Conservation (phyloP, 1,284 basidiomycete species). For the Ustilago lituana region DNA sequence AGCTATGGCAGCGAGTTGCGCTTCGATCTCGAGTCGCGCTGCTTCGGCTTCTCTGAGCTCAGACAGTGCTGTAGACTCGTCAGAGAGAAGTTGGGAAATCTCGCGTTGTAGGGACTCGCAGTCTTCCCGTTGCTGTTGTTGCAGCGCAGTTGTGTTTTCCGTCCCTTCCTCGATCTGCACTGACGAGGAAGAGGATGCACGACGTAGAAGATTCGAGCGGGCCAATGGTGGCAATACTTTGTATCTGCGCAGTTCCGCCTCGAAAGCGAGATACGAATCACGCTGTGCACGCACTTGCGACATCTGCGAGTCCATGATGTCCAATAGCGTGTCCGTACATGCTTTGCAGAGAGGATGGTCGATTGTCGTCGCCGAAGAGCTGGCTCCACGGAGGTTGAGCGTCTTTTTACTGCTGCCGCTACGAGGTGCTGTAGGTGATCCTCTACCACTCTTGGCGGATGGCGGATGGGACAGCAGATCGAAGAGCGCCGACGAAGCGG, state of each 20-base stretch:
- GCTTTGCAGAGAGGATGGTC: constrained; percentile 95
- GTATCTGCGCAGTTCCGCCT: constrained; percentile 51
- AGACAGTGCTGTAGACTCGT: constrained; percentile 25
- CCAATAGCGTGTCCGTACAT: constrained; percentile 85
- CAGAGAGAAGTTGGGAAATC: constrained; percentile 35
- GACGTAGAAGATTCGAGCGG: constrained; percentile 5
- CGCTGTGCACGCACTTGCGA: constrained; percentile 90
- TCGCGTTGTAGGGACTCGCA: constrained; percentile 17
- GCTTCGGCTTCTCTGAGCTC: constrained; percentile 57
- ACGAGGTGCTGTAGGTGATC: constrained; percentile 5
- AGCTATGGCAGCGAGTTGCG: constrained; percentile 78
- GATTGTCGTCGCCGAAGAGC: constrained; percentile 67
- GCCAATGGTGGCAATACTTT: constrained; percentile 24
- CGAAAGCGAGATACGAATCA: constrained; percentile 74
- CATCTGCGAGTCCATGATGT: constrained; percentile 80
- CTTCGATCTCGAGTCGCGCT: constrained; percentile 71
- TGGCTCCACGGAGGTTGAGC: constrained; percentile 1
- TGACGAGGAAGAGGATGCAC: constrained; percentile 11
- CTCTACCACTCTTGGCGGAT: neutral
- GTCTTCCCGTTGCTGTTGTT: constrained; percentile 10
- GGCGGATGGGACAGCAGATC: constrained; percentile 39
- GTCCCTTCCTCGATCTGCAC: constrained; percentile 3
- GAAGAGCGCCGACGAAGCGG: constrained; percentile 39
- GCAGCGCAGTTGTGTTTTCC: constrained; percentile 8
- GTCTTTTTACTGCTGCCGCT: constrained; percentile 17